phyloP scores from a whole-genome alignment of 208 protist genomes.

The Acanthamoeba divionensis region DNA sequence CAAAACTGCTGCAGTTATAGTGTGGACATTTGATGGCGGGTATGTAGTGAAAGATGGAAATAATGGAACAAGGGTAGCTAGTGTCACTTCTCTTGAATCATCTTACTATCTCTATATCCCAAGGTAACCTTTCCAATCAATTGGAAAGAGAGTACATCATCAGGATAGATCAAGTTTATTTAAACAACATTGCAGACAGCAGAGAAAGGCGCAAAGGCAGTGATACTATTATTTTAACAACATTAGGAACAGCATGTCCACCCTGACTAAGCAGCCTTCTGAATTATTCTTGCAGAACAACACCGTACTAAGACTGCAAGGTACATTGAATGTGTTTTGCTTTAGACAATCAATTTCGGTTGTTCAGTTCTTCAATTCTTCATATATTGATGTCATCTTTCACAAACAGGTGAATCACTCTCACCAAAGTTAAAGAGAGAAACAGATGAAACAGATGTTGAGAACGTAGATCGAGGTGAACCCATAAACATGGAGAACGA shows the following conservation, averaged over 20 bases:
- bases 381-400: no score
- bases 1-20: no score
- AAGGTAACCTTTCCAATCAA: neutral
- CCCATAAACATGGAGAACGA: neutral
- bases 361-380: neutral
- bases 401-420: neutral
- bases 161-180: no score
- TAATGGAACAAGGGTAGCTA: no score
- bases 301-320: neutral
- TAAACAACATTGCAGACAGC: neutral
- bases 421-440: neutral
- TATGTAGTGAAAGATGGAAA: no score
- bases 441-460: neutral
- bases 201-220: neutral
- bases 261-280: neutral
- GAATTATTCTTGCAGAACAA: neutral
- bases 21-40: no score
- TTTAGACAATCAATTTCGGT: neutral
- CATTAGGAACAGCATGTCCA: neutral
- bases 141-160: no score
- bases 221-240: neutral
- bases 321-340: neutral
- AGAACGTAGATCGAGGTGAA: neutral
- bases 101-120: constrained; percentile 1
- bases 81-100: no score